Conservation (phyloP, 1,284 basidiomycete genomes). For the Rugosomyces carneus region DNA sequence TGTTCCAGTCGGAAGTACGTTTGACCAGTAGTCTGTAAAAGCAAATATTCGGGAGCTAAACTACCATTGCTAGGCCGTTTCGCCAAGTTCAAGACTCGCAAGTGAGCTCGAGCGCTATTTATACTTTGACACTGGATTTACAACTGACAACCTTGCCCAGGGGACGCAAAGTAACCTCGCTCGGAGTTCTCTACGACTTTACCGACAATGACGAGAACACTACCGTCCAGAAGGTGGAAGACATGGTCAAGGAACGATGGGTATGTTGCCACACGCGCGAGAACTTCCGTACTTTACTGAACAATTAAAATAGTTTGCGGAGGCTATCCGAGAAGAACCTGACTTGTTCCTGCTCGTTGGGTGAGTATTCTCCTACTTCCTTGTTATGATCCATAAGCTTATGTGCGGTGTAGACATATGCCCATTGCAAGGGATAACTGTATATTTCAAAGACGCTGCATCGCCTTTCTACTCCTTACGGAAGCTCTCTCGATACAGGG, state of each 20-base stretch:
- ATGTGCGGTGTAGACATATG: constrained; percentile 49
- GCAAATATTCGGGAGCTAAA: not conserved
- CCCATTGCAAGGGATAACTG: constrained; percentile 60
- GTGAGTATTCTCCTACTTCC: constrained; percentile 30
- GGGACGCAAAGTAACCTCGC: constrained; percentile 68
- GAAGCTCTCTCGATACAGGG: constrained; percentile 35
- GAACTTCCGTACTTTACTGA: not conserved
- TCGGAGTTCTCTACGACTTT: constrained; percentile 80
- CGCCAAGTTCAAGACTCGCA: constrained; percentile 69
- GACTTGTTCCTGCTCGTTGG: constrained; percentile 76
- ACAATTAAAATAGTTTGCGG: constrained; percentile 47
- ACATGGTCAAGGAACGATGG: constrained; percentile 75
- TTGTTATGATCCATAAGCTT: constrained; percentile 4
- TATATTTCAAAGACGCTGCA: constrained; percentile 15
- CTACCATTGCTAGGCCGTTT: constrained; percentile 41
- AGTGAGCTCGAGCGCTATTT: constrained; percentile 36
- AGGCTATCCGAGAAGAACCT: constrained; percentile 74
- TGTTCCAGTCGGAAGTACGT: constrained; percentile 60
- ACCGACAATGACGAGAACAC: constrained; percentile 59
- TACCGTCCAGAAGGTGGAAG: constrained; percentile 65
- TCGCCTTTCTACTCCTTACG: not conserved
- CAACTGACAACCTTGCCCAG: constrained; percentile 26
- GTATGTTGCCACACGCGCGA: constrained; percentile 26
- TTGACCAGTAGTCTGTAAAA: not conserved
- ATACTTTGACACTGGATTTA: not conserved